phyloP scores from a whole-genome alignment of 2,329 filamentous ascomycete species.

The Fusarium devonianum region DNA sequence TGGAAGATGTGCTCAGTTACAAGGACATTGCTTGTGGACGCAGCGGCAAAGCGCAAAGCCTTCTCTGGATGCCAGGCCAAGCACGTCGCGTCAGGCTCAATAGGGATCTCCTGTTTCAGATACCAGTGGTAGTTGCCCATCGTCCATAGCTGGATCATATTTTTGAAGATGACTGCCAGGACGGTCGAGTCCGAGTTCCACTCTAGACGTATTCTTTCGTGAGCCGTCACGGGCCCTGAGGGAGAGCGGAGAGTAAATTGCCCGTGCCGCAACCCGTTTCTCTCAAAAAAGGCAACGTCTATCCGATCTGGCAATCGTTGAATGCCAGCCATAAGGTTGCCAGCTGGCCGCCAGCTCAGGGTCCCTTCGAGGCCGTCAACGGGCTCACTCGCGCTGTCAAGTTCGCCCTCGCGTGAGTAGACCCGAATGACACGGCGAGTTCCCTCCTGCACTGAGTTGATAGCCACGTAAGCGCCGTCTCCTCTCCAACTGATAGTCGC shows the following conservation, averaged over 20 bases:
- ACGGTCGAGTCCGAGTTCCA: conserved; percentile 97
- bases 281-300: conserved; percentile 93
- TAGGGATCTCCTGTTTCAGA: conserved; percentile 84
- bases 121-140: conserved; percentile 99
- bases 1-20: conserved; percentile 73
- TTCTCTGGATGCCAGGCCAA: conserved; percentile 88
- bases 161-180: conserved; percentile 77
- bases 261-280: conserved; percentile 96
- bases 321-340: conserved; percentile 88
- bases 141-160: conserved; percentile 91
- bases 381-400: conserved; percentile 94
- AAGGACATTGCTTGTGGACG: conserved; percentile 59
- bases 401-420: conserved; percentile 85
- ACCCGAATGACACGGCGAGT: conserved; percentile 83
- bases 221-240: conserved; percentile 62
- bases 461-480: conserved; percentile 87
- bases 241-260: conserved; percentile 81
- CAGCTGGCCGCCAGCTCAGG: conserved; percentile 89
- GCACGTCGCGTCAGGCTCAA: conserved; percentile 45
- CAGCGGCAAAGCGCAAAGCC: conserved; percentile 70
- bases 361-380: conserved; percentile 89
- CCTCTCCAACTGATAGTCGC: conserved; percentile 90
- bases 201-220: conserved; percentile 68
- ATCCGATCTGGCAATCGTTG: conserved; percentile 74
- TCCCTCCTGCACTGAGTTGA: conserved; percentile 77